Percentiles rank a stretch among this genome's conserved stretches.
Conservation (phyloP, 192 early-diverging fungal species). For the Bifiguratus adelaidae region DNA sequence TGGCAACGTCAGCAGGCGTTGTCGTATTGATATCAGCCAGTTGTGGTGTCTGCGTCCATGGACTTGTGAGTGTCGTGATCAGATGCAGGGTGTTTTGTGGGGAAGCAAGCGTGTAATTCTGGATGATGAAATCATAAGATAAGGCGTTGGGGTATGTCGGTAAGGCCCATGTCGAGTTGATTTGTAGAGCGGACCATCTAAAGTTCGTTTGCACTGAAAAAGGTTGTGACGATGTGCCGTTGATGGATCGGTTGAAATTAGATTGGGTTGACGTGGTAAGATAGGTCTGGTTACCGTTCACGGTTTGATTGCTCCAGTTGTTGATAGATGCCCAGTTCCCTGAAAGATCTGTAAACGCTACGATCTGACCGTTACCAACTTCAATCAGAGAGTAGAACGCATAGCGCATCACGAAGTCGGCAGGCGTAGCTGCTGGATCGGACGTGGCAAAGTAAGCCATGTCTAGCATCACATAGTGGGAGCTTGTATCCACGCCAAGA, state of each 20-base stretch:
- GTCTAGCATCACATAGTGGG: slow-evolving; percentile 8
- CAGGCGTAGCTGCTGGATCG: slow-evolving; percentile 7
- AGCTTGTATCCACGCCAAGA: slow-evolving; percentile 6
- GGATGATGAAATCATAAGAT: slow-evolving; percentile 18
- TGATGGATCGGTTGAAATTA: slow-evolving; percentile 6
- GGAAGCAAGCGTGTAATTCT: not conserved
- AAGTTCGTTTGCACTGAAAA: slow-evolving; percentile 6
- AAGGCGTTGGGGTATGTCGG: slow-evolving; percentile 14
- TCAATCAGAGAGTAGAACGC: slow-evolving; percentile 11
- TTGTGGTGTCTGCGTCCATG: not conserved
- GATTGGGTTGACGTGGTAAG: slow-evolving; percentile 7
- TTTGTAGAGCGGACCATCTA: slow-evolving; percentile 11
- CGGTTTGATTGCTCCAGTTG: slow-evolving; percentile 6
- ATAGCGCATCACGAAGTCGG: slow-evolving; percentile 18
- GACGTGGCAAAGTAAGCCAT: slow-evolving; percentile 14
- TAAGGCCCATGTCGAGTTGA: slow-evolving; percentile 15
- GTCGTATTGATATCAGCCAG: slow-evolving; percentile 16
- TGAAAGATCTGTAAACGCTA: slow-evolving; percentile 9
- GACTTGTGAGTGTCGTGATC: slow-evolving; percentile 8
- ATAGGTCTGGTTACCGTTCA: slow-evolving; percentile 4
- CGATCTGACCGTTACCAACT: slow-evolving; percentile 7
- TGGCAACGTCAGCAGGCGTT: slow-evolving; percentile 8
- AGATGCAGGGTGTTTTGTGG: slow-evolving; percentile 6
- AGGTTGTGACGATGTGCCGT: not conserved
- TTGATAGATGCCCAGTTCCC: slow-evolving; percentile 11